Evolutionary conservation across 139 green algal species (phyloP), one percentile per base, ranked within the genome.

Genomic region (Volvox reticuliferus): DNA sequence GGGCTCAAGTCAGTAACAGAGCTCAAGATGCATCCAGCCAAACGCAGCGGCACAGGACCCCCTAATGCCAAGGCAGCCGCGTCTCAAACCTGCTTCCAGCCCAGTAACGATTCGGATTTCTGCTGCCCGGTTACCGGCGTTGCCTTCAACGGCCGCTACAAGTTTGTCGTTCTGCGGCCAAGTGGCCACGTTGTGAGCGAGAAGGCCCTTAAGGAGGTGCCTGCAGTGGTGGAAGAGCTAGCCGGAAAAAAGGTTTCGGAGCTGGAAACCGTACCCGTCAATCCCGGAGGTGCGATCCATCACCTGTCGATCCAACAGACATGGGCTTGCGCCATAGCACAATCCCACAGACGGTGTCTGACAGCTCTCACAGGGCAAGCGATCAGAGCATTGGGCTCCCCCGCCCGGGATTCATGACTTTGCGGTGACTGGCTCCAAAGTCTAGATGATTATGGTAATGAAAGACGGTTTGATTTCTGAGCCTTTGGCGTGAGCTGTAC

Each of bases 161-260:
- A 75, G 77, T 97, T 97, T 77, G 67, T 93, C 2, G 88, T 96
- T 21, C 82, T 97, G 79, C 69, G 88, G 24, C 85, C 85, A n/a
- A 94, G 50, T 0, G 97, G 97, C 0, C 90, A 93, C 19, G 95
- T 98, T 22, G 71, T 99, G n/a, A 97, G 94, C 82, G 96, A 99
- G 88, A 93, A 93, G n/a, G 97, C 96, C 21, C 20, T 98, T 0
- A 98, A 97, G 77, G 94, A 98, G 93, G 94, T 95, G 30, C 94
- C 93, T 0, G 83, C 80, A 2, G 94, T 94, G 37, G 95, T 96
- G 33, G 88, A 94, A 78, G 96, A 97, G 55, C 76, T 95, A 69
- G 89, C 30, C 84, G 90, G 87, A 18, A 69, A 28, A 28, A 89
- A 88, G 79, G 92, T 86, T 88, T n/a, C 79, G 14, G 37, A 92